Base-by-base conservation (phyloP, 1,284 basidiomycete species). In the Cutaneotrichosporon cyanovorans region DNA sequence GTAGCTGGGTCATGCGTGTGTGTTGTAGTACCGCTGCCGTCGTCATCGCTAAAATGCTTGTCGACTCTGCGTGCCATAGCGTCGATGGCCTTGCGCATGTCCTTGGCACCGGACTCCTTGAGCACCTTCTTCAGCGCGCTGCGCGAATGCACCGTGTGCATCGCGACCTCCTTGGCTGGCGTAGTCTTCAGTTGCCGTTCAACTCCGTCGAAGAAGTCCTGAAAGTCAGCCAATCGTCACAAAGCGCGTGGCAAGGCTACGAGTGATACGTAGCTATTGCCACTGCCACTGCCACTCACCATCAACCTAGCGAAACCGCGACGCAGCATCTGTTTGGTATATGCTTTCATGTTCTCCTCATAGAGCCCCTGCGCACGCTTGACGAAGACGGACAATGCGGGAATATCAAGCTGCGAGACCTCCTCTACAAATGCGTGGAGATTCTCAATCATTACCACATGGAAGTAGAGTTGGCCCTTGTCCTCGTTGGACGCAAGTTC, bases 371-470 rank as follows among this genome's bases (percentile, higher is more conserved):
- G 82, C 0, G 90, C 92, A 45, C 80, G 79, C 56, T 80, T 79
- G 36, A 84, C 73, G 61, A 88, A 91, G 0, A 74, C 73, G 8
- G 74, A 73, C 5, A 92, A 79, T 2, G 85, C 82, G 1, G 62
- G 51, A 0, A 57, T 54, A 20, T 78, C 78, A 25, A 86, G 75
- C 54, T 79, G 80, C 0, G 80, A 78, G 22, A 85, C 80, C 63
- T 93, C 89, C 0, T 83, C 80, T 33, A 89, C 79, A 63, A 96
- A 92, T 64, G 87, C 83, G 58, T 91, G 85, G 88, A 93, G 92
- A 65, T 98, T 98, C 90, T 90, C 90, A 51, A 97, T 88, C 56
- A 98, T 77, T 60, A 96, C 84, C 57, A 97, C 88, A 63, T 95
- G 87, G 61, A 92, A 95, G 67, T 97, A 96, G 45, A 97, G 77